Conservation (phyloP, 169 alveolate genomes). For the Eimeria falciformis region DNA sequence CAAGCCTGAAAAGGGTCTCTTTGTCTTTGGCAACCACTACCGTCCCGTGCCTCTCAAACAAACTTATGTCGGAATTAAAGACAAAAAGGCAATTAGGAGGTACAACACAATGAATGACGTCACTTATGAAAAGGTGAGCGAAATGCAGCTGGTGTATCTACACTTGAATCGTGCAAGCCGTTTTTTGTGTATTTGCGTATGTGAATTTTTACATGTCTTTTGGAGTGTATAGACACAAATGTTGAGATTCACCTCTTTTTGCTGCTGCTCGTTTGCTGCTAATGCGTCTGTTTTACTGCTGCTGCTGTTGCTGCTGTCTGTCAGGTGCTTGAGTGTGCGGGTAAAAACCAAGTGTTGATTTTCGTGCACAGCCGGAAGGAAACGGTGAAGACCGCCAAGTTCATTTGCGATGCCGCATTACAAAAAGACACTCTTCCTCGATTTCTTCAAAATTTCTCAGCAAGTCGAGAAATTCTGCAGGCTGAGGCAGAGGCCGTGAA, state of each 20-base stretch:
- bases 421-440: slow-evolving; percentile 88
- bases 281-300: background rate
- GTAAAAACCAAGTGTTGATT: slow-evolving; percentile 95
- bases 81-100: slow-evolving; percentile 97
- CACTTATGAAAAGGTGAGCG: slow-evolving; percentile 94
- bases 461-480: slow-evolving; percentile 93
- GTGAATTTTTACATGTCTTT: background rate
- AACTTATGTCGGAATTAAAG: slow-evolving; percentile 98
- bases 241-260: background rate
- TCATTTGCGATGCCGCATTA: slow-evolving; percentile 93
- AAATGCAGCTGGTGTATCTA: too few relatives aligned
- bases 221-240: too few relatives aligned
- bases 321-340: slow-evolving; percentile 89
- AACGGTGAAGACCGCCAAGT: slow-evolving; percentile 97
- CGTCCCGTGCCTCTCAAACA: slow-evolving; percentile 99
- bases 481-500: slow-evolving; percentile 92
- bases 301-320: background rate
- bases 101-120: slow-evolving; percentile 96
- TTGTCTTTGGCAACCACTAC: slow-evolving; percentile 96
- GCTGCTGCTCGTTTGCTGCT: background rate
- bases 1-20: slow-evolving; percentile 92
- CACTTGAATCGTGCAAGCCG: background rate
- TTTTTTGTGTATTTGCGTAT: background rate
- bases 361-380: slow-evolving; percentile 99
- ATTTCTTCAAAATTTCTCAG: slow-evolving; percentile 92